Evolutionary conservation across 78 protist genomes (phyloP), one percentile per base, ranked within the genome.

Genomic region (Emiliania huxleyi): DNA sequence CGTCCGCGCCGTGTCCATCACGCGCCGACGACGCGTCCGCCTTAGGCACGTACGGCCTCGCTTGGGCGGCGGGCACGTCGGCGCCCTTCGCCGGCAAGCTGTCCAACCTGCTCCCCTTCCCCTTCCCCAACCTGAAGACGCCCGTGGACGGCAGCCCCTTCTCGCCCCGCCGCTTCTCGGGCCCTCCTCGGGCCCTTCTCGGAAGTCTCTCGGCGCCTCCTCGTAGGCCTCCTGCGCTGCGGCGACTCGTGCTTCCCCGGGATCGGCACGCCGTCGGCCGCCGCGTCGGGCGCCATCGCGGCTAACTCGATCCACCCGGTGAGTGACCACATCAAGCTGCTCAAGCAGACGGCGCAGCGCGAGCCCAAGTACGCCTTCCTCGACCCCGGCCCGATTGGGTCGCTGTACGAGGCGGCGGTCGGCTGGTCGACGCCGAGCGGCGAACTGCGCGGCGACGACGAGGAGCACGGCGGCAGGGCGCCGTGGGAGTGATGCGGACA

Each of bases 161-260:
- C n/a, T n/a, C n/a, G n/a, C n/a, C n/a, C n/a, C n/a, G n/a, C n/a
- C n/a, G n/a, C n/a, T n/a, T n/a, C n/a, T n/a, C n/a, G n/a, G n/a
- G n/a, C n/a, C n/a, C n/a, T n/a, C n/a, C n/a, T n/a, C n/a, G n/a
- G n/a, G n/a, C n/a, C n/a, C n/a, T n/a, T n/a, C n/a, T n/a, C n/a
- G n/a, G n/a, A n/a, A n/a, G n/a, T n/a, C n/a, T n/a, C n/a, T n/a
- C n/a, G n/a, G n/a, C n/a, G n/a, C n/a, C n/a, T n/a, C n/a, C n/a
- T n/a, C n/a, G n/a, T n/a, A n/a, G n/a, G n/a, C n/a, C 56, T 81
- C 29, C 56, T 81, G 12, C 89, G 89, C 40, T 81, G 89, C 55
- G 89, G 89, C 56, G 89, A 81, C 89, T 81, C 89, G n/a, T 81
- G 89, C 55, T 81, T 81, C 55, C 89, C 89, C 37, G 89, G 89